Conservation (phyloP, 2,329 filamentous ascomycete species). For the Monosporascus sp. region DNA sequence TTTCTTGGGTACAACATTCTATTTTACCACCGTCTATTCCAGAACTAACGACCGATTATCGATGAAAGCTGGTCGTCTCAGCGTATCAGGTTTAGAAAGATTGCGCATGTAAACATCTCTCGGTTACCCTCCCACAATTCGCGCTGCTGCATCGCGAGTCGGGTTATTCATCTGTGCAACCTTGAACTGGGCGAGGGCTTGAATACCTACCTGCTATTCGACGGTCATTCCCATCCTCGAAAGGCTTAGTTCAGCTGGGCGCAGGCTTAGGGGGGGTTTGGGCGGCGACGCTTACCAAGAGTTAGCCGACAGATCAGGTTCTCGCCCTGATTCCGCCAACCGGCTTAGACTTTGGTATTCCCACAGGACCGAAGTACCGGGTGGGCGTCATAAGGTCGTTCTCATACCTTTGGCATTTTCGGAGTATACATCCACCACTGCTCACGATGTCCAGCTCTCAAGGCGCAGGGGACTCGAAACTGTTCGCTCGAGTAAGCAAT, state of each 20-base stretch:
- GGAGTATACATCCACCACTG: constrained; percentile 5
- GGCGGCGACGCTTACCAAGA: background rate
- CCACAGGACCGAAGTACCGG: background rate
- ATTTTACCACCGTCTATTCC: background rate
- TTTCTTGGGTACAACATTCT: background rate
- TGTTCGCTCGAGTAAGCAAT: constrained; percentile 85
- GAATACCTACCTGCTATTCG: background rate
- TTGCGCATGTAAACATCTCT: too few relatives aligned
- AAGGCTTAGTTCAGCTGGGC: background rate
- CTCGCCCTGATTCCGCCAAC: background rate
- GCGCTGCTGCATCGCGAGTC: too few relatives aligned
- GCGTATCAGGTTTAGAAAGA: too few relatives aligned
- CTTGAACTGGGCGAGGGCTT: background rate
- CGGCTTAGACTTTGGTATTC: background rate
- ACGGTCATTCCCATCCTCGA: background rate
- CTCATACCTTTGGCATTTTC: background rate
- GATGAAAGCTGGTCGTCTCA: too few relatives aligned
- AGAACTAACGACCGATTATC: too few relatives aligned
- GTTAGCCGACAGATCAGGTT: background rate
- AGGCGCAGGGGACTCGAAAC: constrained; percentile 91
- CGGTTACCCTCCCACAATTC: too few relatives aligned
- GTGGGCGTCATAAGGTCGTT: background rate
- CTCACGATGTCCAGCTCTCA: constrained; percentile 49
- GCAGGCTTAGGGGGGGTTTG: background rate
- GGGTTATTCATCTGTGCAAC: too few relatives aligned